A percentile compares a stretch with the other conserved stretches of the same genome.
Evolutionary conservation across 2,329 filamentous ascomycete species (phyloP).

Genomic region (Calonectria montana): DNA sequence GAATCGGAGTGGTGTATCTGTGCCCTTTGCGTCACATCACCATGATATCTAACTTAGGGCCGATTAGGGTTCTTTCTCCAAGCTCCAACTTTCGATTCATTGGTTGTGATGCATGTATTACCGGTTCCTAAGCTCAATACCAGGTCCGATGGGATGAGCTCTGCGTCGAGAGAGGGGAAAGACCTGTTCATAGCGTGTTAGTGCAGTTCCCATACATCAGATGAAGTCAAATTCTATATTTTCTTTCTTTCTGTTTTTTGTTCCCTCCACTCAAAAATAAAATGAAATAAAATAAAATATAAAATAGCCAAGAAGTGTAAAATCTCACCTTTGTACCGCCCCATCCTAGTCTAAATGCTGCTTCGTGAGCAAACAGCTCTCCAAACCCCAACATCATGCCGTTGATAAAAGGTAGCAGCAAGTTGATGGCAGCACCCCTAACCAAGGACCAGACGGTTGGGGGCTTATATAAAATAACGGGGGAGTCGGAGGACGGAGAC

Average conservation of each 20-base stretch:
- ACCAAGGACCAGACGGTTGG: constrained; percentile 88
- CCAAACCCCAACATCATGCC: constrained; percentile 98
- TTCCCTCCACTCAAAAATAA: too few relatives aligned
- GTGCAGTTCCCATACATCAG: not conserved
- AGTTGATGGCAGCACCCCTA: constrained; percentile 91
- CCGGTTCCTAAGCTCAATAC: constrained; percentile 82
- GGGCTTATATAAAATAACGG: constrained; percentile 87
- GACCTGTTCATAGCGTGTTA: constrained; percentile 54
- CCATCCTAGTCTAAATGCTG: constrained; percentile 94
- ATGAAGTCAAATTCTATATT: not conserved
- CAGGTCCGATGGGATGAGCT: constrained; percentile 78
- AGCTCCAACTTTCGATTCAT: constrained; percentile 73
- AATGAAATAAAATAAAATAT: not conserved
- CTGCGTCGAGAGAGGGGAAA: constrained; percentile 71
- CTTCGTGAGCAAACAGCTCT: constrained; percentile 95
- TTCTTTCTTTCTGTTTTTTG: not conserved
- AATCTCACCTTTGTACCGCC: constrained; percentile 85
- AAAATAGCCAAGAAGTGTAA: not conserved
- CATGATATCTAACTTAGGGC: not conserved
- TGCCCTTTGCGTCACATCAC: not conserved
- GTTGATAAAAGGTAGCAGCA: constrained; percentile 96
- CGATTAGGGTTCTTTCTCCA: constrained; percentile 64
- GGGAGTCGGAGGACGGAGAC: constrained; percentile 71
- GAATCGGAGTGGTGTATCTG: not conserved
- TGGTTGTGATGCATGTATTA: constrained; percentile 64